Evolutionary conservation across 2,329 filamentous ascomycete species (phyloP).

Genomic region (Ophiognomonia clavigignenti-juglandacearum): DNA sequence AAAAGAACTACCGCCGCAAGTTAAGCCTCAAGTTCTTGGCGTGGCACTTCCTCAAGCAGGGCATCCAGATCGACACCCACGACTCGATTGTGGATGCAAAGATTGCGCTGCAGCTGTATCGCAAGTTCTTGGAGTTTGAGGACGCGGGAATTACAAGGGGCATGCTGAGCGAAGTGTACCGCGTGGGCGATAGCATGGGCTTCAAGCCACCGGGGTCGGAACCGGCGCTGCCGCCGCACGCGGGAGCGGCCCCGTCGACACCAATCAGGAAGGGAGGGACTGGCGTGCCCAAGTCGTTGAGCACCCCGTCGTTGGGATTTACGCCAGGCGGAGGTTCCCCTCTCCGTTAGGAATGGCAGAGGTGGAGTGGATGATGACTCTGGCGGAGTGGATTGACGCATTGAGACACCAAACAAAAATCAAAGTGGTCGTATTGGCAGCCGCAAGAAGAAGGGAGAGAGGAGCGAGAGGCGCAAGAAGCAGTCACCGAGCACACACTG

Average conservation of each 20-base stretch:
- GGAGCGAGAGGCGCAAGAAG: too few species aligned
- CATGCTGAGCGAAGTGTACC: slow-evolving; percentile 84
- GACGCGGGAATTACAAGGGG: slow-evolving; percentile 79
- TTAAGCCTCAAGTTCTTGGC: slow-evolving; percentile 87
- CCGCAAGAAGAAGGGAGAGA: too few species aligned
- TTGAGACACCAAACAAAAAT: neutral
- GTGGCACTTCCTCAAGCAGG: slow-evolving; percentile 85
- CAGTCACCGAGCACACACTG: too few species aligned
- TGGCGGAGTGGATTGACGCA: neutral
- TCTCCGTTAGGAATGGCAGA: neutral
- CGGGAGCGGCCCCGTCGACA: slow-evolving; percentile 10
- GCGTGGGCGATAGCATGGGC: slow-evolving; percentile 27
- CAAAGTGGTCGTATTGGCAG: neutral
- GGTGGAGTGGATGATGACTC: too few species aligned
- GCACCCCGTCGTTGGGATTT: slow-evolving; percentile 7
- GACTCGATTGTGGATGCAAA: slow-evolving; percentile 94
- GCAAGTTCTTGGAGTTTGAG: slow-evolving; percentile 84
- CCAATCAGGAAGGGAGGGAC: slow-evolving; percentile 7
- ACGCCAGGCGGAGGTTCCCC: slow-evolving; percentile 8
- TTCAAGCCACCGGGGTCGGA: slow-evolving; percentile 12
- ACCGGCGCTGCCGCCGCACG: slow-evolving; percentile 1
- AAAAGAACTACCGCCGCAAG: slow-evolving; percentile 75
- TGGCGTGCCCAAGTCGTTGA: neutral
- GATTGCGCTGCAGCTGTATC: slow-evolving; percentile 82
- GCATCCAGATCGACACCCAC: slow-evolving; percentile 88